Percentiles rank a stretch among this genome's conserved stretches.
These are phyloP conservation scores for Fremontodendron californicum DNA, from an alignment of 345 rosid genomes.

Conservation along the genomic window DNA sequence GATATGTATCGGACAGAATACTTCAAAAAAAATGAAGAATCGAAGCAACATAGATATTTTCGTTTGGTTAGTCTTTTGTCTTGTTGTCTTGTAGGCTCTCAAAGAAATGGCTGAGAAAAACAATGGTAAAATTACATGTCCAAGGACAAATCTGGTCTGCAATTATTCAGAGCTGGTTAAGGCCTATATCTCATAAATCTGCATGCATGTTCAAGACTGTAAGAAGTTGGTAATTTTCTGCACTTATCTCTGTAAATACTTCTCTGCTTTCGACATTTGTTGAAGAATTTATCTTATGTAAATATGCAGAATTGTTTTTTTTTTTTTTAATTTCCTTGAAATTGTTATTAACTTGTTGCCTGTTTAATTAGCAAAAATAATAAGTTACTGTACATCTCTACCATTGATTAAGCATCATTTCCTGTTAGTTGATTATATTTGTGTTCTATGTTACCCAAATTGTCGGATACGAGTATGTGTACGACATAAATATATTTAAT, in stretches of 20 bases:
- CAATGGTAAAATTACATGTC: slow-evolving; percentile 76
- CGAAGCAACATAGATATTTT: neutral
- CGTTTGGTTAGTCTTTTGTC: neutral
- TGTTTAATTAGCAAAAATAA: neutral
- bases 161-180: slow-evolving; percentile 69
- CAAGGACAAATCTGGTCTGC: slow-evolving; percentile 69
- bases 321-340: neutral
- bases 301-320: neutral
- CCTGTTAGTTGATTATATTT: neutral
- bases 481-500: no score
- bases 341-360: neutral
- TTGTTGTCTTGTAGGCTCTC: slow-evolving; percentile 55
- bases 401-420: neutral
- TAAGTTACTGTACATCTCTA: neutral
- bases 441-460: no score
- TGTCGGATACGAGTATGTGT: no score
- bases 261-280: no score
- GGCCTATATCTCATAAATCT: slow-evolving; percentile 73
- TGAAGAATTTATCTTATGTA: neutral
- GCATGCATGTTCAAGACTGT: neutral
- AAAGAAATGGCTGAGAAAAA: slow-evolving; percentile 88
- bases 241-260: neutral
- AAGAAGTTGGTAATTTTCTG: neutral
- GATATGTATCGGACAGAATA: no score
- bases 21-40: no score